These are phyloP conservation scores for Termitomyces sp. DNA, from an alignment of 768 basidiomycete genomes.

Conservation along the genomic window DNA sequence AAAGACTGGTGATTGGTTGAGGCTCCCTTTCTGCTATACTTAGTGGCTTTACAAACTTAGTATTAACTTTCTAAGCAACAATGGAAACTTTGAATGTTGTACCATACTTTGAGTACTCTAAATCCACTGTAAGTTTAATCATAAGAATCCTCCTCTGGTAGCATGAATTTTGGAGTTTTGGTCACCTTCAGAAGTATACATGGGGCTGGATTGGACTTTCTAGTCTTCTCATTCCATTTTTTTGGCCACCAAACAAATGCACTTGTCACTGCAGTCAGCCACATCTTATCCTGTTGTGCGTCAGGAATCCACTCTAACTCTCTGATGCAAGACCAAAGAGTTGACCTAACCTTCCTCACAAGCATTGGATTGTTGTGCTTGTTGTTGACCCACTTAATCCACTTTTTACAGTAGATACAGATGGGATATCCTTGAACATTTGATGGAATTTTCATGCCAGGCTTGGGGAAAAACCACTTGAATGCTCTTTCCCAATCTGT, in stretches of 20 bases:
- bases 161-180: too few relatives aligned
- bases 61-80: too few relatives aligned
- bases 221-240: too few relatives aligned
- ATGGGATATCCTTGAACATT: background rate
- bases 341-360: background rate
- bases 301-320: background rate
- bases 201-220: too few relatives aligned
- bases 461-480: background rate
- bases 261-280: background rate
- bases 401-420: background rate
- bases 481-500: constrained; percentile 1
- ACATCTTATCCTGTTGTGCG: constrained; percentile 6
- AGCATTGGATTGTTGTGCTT: background rate
- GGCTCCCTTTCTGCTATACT: too few relatives aligned
- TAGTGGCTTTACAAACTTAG: too few relatives aligned
- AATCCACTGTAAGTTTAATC: too few relatives aligned
- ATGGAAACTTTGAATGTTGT: too few relatives aligned
- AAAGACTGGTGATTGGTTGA: too few relatives aligned
- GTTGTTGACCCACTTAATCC: background rate
- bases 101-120: too few relatives aligned
- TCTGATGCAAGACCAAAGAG: background rate
- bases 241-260: background rate
- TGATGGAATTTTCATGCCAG: background rate
- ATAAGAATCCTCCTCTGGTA: too few relatives aligned
- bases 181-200: background rate